Evolutionary conservation across 2,329 filamentous ascomycete species (phyloP).

Genomic region (Cladophialophora immunda): DNA sequence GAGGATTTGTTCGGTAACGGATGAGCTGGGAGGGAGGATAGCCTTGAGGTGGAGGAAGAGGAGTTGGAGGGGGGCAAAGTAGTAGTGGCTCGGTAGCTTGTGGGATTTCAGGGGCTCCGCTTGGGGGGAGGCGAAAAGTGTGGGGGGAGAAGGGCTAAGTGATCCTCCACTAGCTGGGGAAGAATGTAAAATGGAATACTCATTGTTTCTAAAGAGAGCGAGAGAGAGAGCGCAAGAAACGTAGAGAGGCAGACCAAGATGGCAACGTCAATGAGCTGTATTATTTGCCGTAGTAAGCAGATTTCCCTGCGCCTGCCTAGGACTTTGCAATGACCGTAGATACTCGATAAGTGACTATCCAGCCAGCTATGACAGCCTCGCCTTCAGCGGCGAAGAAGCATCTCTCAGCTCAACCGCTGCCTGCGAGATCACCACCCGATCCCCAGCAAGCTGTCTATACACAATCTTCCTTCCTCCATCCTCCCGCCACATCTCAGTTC

Average conservation of each 20-base stretch:
- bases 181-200: too few relatives aligned
- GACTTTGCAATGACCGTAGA: too few relatives aligned
- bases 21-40: neutral
- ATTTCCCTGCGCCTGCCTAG: too few relatives aligned
- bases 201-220: too few relatives aligned
- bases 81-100: too few relatives aligned
- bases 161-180: too few relatives aligned
- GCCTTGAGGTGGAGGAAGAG: neutral
- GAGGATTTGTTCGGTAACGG: neutral
- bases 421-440: conserved; percentile 20
- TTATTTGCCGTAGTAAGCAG: too few relatives aligned
- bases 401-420: conserved; percentile 12
- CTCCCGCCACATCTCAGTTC: conserved; percentile 32
- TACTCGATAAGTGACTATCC: neutral
- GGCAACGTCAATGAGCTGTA: too few relatives aligned
- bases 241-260: too few relatives aligned
- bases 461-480: neutral
- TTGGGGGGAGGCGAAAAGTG: neutral
- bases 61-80: too few relatives aligned
- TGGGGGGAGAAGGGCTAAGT: neutral
- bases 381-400: neutral
- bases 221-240: too few relatives aligned
- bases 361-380: conserved; percentile 12
- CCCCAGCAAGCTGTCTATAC: conserved; percentile 14
- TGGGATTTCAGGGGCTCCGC: neutral